Percentiles rank a stretch among this genome's conserved stretches.
Conservation (phyloP, 2,329 filamentous ascomycete genomes). For the Camillea tinctor region DNA sequence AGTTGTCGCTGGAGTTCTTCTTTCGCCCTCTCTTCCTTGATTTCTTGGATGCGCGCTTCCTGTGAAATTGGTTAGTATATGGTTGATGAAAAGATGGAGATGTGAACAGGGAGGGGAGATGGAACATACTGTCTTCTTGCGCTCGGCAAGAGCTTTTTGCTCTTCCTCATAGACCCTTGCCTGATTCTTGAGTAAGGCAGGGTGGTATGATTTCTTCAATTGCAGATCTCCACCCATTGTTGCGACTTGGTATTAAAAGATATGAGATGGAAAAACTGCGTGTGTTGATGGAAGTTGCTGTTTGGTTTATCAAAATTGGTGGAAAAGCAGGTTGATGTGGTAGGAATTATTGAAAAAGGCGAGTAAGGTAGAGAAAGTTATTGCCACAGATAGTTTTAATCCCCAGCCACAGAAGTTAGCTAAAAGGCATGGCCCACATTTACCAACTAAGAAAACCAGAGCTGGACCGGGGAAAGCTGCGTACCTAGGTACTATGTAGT, state of each 20-base stretch:
- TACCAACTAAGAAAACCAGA: too few relatives aligned
- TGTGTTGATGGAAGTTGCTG: not conserved
- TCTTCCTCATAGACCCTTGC: conserved; percentile 79
- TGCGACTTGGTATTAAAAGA: too few relatives aligned
- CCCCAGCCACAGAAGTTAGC: not conserved
- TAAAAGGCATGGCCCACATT: too few relatives aligned
- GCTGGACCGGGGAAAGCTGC: too few relatives aligned
- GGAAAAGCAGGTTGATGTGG: not conserved
- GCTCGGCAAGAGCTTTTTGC: conserved; percentile 80
- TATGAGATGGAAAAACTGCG: not conserved
- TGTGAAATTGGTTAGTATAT: not conserved
- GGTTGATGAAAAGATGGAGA: not conserved
- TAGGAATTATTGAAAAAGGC: not conserved
- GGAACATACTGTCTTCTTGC: conserved; percentile 68
- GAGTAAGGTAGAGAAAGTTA: not conserved
- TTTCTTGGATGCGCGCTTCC: conserved; percentile 86
- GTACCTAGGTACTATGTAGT: too few relatives aligned
- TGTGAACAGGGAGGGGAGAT: not conserved
- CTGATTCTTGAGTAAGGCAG: conserved; percentile 86
- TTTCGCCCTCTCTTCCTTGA: conserved; percentile 88
- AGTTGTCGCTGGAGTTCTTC: conserved; percentile 90
- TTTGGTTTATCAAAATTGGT: too few relatives aligned
- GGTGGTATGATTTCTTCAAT: conserved; percentile 94
- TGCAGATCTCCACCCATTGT: conserved; percentile 94
- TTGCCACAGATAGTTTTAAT: too few relatives aligned